Evolutionary conservation across 2,329 filamentous ascomycete species (phyloP).

Genomic region (Botrytis sinoallii): DNA sequence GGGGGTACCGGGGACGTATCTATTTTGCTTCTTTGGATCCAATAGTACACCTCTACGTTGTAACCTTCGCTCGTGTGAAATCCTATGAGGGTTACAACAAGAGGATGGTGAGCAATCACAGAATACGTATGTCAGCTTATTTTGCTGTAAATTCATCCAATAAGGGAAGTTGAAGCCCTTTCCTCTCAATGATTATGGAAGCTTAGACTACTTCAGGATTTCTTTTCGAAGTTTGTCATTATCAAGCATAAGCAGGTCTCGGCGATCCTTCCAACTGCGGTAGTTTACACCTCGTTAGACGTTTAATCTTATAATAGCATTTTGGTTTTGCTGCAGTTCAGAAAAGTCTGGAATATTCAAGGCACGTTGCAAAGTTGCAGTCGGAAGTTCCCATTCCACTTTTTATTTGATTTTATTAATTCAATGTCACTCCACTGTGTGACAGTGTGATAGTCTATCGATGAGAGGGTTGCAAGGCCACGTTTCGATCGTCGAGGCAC

Average conservation of each 20-base stretch:
- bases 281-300: neutral
- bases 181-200: neutral
- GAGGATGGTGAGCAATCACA: neutral
- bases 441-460: neutral
- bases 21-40: neutral
- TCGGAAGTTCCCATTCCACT: neutral
- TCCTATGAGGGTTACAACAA: neutral
- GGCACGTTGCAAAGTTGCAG: neutral
- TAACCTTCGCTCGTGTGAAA: neutral
- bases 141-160: neutral
- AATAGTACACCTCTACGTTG: neutral
- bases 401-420: neutral
- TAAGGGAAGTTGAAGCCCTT: neutral
- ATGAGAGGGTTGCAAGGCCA: neutral
- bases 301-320: neutral
- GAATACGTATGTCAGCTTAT: neutral
- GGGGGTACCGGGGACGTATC: neutral
- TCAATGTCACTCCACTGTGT: neutral
- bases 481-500: neutral
- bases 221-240: neutral
- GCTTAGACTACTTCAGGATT: neutral
- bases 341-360: neutral
- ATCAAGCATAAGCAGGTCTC: neutral
- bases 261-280: neutral
- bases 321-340: neutral